Percentiles rank a stretch among this genome's conserved stretches.
phyloP scores from a whole-genome alignment of 1,284 basidiomycete species.

The Psilocybe mexicana region DNA sequence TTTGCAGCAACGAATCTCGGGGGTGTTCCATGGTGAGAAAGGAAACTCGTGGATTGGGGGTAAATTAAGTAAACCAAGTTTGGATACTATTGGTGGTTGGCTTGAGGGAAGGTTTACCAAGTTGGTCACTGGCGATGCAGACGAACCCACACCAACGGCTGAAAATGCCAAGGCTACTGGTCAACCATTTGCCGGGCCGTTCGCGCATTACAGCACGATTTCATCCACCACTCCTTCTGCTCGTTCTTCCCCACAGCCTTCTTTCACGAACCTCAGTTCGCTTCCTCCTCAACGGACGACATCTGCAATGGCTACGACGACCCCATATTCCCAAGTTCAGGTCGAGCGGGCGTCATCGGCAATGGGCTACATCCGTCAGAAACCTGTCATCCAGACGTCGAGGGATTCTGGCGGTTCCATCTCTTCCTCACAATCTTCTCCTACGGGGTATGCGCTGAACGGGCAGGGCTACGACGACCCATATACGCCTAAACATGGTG shows the following conservation, averaged over 20 bases:
- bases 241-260: constrained; percentile 70
- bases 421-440: constrained; percentile 40
- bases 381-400: constrained; percentile 13
- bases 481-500: constrained; percentile 35
- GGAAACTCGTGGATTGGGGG: constrained; percentile 79
- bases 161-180: constrained; percentile 44
- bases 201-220: constrained; percentile 93
- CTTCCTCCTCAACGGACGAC: constrained; percentile 56
- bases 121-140: constrained; percentile 90
- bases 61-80: constrained; percentile 83
- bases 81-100: constrained; percentile 92
- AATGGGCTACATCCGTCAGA: constrained; percentile 55
- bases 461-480: constrained; percentile 34
- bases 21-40: constrained; percentile 73
- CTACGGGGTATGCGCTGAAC: constrained; percentile 30
- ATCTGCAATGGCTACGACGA: constrained; percentile 62
- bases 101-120: constrained; percentile 94
- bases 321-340: constrained; percentile 44
- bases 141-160: constrained; percentile 39
- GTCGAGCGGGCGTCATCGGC: constrained; percentile 76
- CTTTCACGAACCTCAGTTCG: constrained; percentile 45
- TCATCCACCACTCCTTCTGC: constrained; percentile 77
- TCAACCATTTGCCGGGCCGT: constrained; percentile 72
- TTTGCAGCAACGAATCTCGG: constrained; percentile 80
- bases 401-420: constrained; percentile 12